Percentiles rank a stretch among this genome's conserved stretches.
Evolutionary conservation across 306 rosid genomes (phyloP).

Genomic region (Quercus cerris): DNA sequence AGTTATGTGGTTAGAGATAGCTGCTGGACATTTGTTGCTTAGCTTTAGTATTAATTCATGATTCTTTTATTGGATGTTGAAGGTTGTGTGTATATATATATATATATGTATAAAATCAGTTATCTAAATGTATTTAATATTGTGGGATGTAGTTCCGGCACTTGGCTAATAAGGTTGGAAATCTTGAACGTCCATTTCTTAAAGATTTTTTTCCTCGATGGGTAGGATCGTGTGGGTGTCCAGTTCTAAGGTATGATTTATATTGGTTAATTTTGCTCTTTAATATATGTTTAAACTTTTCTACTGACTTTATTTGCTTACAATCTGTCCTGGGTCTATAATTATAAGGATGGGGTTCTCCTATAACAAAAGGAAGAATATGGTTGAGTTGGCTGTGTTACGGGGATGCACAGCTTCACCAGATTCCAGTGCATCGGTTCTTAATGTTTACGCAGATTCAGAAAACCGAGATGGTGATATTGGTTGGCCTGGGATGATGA

Average conservation of each 20-base stretch:
- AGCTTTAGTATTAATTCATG: not conserved
- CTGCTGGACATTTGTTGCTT: not conserved
- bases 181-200: slow-evolving; percentile 98
- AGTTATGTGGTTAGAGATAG: not conserved
- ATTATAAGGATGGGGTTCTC: slow-evolving; percentile 82
- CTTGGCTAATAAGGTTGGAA: slow-evolving; percentile 93
- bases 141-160: slow-evolving; percentile 82
- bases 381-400: slow-evolving; percentile 92
- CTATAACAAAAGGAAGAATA: slow-evolving; percentile 88
- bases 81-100: not conserved
- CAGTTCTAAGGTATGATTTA: slow-evolving; percentile 66
- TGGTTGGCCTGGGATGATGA: slow-evolving; percentile 99
- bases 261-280: slow-evolving; percentile 17
- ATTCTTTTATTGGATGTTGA: not conserved
- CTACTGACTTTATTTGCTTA: slow-evolving; percentile 28
- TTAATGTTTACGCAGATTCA: slow-evolving; percentile 53
- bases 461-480: slow-evolving; percentile 76
- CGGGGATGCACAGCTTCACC: slow-evolving; percentile 77
- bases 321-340: slow-evolving; percentile 19
- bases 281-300: slow-evolving; percentile 14
- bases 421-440: slow-evolving; percentile 49
- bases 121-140: not conserved
- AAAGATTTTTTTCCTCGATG: slow-evolving; percentile 97
- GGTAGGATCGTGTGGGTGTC: slow-evolving; percentile 94
- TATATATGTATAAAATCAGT: not conserved